Evolutionary conservation across 2,329 filamentous ascomycete species (phyloP), one percentile per base, ranked within the genome.

Genomic region (Hansfordia pulvinata): DNA sequence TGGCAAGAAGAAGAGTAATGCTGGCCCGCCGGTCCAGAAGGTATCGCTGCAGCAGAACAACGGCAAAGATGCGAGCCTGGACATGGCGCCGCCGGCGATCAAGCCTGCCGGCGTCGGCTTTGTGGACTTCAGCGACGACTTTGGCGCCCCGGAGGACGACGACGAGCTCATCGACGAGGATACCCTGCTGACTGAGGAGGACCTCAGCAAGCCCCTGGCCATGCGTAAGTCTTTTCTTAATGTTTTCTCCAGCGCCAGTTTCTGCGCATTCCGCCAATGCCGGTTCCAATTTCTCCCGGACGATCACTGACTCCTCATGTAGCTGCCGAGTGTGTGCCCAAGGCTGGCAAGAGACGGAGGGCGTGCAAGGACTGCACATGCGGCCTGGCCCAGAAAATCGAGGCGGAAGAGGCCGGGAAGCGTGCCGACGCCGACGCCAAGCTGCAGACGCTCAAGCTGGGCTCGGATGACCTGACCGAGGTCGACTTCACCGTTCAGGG

Each of bases 331-430:
- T 98, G 90, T 53, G 73, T 76, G 32, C 86, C 88, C 25, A 83
- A 90, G 56, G 67, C 76, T 23, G 84, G 82, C 31, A 93, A 93
- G 61, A 76, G 88, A 40, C 78, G 88, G 29, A 76, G 86, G 35
- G 85, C 90, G 31, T 98, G 90, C 65, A 96, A 98, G 58, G 90
- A 98, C 60, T 98, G 90, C 62, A 88, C 82, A 7, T 98, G 90
- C 48, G 90, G 90, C 26, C 72, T 98, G 15, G 84, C 86, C 14
- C 73, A 90, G 50, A 74, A 78, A 34, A 56, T 96, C 26, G 80
- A 84, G 41, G 77, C 76, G n/a, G 84, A 96, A 59, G 90, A 96
- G 52, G 63, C 62, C 22, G 65, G 64, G 6, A 75, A 72, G 43
- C 68, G 83, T 30, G 56, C 59, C 6, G 58, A 64, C 13, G 79